phyloP scores from a whole-genome alignment of 495 filamentous ascomycete species.

The Tuber magnatum region DNA sequence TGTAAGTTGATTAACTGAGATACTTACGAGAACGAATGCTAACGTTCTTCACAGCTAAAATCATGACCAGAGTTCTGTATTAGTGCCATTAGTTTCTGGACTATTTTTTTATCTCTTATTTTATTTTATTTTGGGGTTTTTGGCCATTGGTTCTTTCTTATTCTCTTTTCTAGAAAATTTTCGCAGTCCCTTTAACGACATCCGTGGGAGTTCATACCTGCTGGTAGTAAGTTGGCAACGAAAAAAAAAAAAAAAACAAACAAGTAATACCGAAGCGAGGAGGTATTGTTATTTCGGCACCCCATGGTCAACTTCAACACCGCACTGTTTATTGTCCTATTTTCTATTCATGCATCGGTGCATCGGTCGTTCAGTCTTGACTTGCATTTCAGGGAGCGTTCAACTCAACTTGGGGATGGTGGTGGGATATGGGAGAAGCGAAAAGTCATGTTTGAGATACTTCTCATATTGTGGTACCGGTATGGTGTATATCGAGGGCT shows the following conservation, averaged over 20 bases:
- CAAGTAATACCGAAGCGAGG: neutral
- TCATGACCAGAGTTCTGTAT: conserved; percentile 81
- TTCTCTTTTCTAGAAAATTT: neutral
- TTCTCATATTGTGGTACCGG: neutral
- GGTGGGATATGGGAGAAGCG: neutral
- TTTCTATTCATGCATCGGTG: neutral
- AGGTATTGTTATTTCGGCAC: neutral
- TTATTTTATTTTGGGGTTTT: neutral
- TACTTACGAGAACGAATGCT: neutral
- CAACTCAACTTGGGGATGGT: neutral
- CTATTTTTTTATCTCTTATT: neutral
- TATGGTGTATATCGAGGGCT: neutral
- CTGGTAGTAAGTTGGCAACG: neutral
- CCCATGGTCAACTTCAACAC: neutral
- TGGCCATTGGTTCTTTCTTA: neutral
- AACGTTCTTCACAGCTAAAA: conserved; percentile 55
- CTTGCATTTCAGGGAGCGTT: neutral
- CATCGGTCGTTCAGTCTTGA: neutral
- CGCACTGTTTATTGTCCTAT: neutral
- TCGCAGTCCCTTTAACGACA: neutral
- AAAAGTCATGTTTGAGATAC: neutral
- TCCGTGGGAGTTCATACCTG: neutral
- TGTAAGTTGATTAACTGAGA: conserved; percentile 36
- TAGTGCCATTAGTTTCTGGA: conserved; percentile 39
- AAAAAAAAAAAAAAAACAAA: no score